phyloP scores from a whole-genome alignment of 805 yeast genomes.

The Saccharomycopsis malanga region DNA sequence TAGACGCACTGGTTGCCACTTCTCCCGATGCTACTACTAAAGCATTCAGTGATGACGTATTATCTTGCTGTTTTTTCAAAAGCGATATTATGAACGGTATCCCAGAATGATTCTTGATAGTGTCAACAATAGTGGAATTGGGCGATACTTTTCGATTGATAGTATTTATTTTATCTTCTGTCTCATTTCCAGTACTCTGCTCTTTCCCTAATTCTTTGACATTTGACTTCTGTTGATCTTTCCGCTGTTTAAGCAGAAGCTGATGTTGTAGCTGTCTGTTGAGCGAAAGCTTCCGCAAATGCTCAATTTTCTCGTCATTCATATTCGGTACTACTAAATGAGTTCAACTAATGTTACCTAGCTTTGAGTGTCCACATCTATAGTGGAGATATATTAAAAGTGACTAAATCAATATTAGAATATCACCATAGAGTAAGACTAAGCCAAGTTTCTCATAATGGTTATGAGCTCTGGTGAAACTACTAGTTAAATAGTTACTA shows the following conservation, averaged over 20 bases:
- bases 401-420: too few species aligned
- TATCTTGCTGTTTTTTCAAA: neutral
- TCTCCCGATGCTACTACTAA: neutral
- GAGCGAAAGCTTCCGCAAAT: slow-evolving; percentile 8
- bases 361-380: too few species aligned
- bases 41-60: neutral
- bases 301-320: slow-evolving; percentile 17
- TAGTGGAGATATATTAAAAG: too few species aligned
- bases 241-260: neutral
- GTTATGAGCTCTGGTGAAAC: too few species aligned
- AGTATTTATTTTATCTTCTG: neutral
- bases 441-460: too few species aligned
- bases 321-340: too few species aligned
- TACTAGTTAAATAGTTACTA: too few species aligned
- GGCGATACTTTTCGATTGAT: neutral
- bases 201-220: neutral
- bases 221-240: neutral
- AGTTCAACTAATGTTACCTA: too few species aligned
- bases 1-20: neutral
- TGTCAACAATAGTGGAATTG: neutral
- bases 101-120: slow-evolving; percentile 15
- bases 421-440: too few species aligned
- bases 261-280: neutral
- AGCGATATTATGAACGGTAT: slow-evolving; percentile 11
- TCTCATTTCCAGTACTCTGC: neutral